Base-by-base conservation (phyloP, 306 rosid genomes). In the Dalbergia cochinchinensis region DNA sequence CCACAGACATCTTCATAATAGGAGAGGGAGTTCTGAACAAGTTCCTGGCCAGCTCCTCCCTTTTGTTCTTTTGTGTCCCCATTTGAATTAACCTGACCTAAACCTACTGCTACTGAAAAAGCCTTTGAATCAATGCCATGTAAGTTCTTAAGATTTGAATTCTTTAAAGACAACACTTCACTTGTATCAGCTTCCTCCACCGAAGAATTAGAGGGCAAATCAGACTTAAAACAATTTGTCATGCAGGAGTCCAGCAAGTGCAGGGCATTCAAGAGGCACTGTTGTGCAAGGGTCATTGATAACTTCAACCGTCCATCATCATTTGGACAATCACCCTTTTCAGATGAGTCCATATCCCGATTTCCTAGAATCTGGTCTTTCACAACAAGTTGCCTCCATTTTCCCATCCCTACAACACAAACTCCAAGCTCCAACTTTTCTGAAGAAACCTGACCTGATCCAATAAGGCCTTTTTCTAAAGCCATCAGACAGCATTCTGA, bases 401-500 rank as follows among this genome's bases (percentile, higher is more conserved):
- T 96, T 74, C 94, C 99, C 76, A 71, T 67, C 62, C 99, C 99
- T 83, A 91, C 85, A 58, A 96, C 96, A 83, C 83, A 71, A 80
- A 89, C 89, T 75, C 88, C 86, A 76, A 93, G 71, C 73, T 91
- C 97, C 76, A 91, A 84, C 69, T 69, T 88, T 50, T 86, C 91
- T 11, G 91, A 85, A 47, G 87, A 83, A 58, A 79, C 67, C 50
- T 31, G 66, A 80, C 69, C 70, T 66, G 87, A 67, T 76, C 85
- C 88, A 62, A 90, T 73, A 12, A 91, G 83, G 62, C 97, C 99
- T 82, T 87, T 91, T 80, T 90, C 92, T 53, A 88, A 80, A 80
- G 98, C 99, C 99, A 96, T 89, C 83, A 96, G 87, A 90, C 98
- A 96, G 93, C 98, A 93, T 62, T 96, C 99, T 11, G 98, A 91